A percentile compares a stretch with the other conserved stretches of the same genome.
phyloP scores from a whole-genome alignment of 441 rosid genomes.

The Manihot esculenta region DNA sequence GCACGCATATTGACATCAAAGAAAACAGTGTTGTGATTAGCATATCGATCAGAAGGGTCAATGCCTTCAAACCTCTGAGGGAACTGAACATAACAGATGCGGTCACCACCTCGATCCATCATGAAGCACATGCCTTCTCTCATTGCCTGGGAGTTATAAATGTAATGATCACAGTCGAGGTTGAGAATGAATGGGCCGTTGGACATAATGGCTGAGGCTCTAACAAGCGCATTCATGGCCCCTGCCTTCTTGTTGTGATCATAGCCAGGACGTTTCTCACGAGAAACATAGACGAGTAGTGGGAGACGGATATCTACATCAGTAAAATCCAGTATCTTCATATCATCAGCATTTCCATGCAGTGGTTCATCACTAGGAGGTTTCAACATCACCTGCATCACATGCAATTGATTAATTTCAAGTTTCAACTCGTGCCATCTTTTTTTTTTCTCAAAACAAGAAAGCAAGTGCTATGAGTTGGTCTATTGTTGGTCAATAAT shows the following conservation, averaged over 20 bases:
- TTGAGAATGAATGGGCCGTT: conserved; percentile 80
- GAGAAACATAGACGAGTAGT: conserved; percentile 63
- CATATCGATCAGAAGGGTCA: conserved; percentile 72
- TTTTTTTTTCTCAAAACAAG: too few relatives aligned
- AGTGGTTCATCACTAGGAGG: neutral
- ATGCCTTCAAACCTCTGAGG: conserved; percentile 90
- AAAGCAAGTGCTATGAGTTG: too few relatives aligned
- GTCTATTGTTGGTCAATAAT: too few relatives aligned
- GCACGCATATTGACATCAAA: conserved; percentile 91
- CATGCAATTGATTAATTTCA: too few relatives aligned
- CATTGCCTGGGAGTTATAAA: conserved; percentile 82
- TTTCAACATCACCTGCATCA: neutral
- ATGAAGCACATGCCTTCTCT: too few relatives aligned
- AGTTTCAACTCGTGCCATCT: too few relatives aligned
- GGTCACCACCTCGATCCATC: conserved; percentile 83
- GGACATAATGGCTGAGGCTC: conserved; percentile 72
- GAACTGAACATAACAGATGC: conserved; percentile 78
- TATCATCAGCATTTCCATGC: conserved; percentile 33
- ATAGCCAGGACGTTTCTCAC: conserved; percentile 86
- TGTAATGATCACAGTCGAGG: conserved; percentile 84
- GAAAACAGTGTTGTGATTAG: conserved; percentile 77
- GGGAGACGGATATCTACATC: conserved; percentile 65
- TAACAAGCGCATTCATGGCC: conserved; percentile 81
- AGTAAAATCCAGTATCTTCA: conserved; percentile 60
- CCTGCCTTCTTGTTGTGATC: conserved; percentile 92